These are phyloP conservation scores for Plasmodium yoelii DNA, from an alignment of 169 alveolate species.

Conservation along the genomic window DNA sequence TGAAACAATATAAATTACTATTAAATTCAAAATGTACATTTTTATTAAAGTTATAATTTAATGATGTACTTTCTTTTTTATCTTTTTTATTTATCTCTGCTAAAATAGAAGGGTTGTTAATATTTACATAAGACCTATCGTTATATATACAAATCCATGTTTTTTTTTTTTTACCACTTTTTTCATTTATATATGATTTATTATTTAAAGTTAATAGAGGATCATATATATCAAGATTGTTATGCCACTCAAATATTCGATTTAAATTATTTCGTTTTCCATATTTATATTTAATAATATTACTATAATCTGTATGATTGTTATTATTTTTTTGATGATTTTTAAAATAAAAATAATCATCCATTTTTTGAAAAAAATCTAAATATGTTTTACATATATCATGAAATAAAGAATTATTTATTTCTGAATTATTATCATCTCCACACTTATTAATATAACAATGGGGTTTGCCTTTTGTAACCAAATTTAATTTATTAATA, in stretches of 20 bases:
- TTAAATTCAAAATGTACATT: constrained; percentile 45
- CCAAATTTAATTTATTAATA: neutral
- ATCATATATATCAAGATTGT: constrained; percentile 44
- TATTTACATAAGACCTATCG: constrained; percentile 29
- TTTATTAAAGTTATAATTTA: constrained; percentile 45
- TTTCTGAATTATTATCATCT: neutral
- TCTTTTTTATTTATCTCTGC: constrained; percentile 32
- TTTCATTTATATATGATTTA: neutral
- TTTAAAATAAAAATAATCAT: neutral
- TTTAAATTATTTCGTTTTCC: neutral
- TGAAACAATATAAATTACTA: constrained; percentile 19
- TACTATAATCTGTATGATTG: neutral
- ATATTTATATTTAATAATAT: neutral
- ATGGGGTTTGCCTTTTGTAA: constrained; percentile 15
- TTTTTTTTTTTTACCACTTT: neutral
- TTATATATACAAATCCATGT: constrained; percentile 54
- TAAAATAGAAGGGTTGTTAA: neutral
- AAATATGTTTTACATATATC: constrained; percentile 21
- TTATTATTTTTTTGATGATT: neutral
- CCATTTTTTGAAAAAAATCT: neutral
- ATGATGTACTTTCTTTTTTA: constrained; percentile 17
- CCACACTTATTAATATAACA: constrained; percentile 13
- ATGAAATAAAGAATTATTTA: constrained; percentile 6
- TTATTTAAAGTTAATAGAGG: constrained; percentile 26
- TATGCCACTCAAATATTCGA: constrained; percentile 39